These are phyloP conservation scores for Annona squamosa DNA, from an alignment of 164 flowering plant genomes.

Conservation along the genomic window DNA sequence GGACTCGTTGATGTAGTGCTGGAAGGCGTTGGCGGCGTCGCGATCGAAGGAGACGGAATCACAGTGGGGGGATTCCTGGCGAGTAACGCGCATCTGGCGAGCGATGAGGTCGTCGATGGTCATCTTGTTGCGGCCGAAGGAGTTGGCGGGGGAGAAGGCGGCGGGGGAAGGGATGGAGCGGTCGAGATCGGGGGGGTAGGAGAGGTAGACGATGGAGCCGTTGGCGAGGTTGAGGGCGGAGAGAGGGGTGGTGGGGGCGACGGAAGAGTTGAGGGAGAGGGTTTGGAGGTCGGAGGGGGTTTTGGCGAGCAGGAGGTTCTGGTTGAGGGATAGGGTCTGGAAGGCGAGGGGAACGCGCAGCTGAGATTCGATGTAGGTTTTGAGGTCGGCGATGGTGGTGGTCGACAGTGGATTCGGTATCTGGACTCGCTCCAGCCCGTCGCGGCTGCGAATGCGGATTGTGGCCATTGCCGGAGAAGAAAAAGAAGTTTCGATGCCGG, in stretches of 20 bases:
- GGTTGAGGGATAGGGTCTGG: conserved; percentile 75
- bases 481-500: not conserved
- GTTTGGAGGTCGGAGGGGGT: conserved; percentile 36
- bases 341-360: conserved; percentile 52
- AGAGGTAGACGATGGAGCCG: conserved; percentile 68
- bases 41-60: conserved; percentile 82
- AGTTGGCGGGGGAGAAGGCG: conserved; percentile 48
- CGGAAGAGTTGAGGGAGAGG: conserved; percentile 60
- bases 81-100: conserved; percentile 67
- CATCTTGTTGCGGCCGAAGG: conserved; percentile 87
- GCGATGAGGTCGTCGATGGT: conserved; percentile 93
- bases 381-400: conserved; percentile 52
- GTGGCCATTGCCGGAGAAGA: conserved; percentile 32
- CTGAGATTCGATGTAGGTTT: conserved; percentile 57
- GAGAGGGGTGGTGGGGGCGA: conserved; percentile 41
- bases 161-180: conserved; percentile 49
- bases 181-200: conserved; percentile 52
- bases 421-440: conserved; percentile 67
- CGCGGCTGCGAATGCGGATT: conserved; percentile 87
- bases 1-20: conserved; percentile 69
- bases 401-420: conserved; percentile 38
- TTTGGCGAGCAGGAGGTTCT: conserved; percentile 68
- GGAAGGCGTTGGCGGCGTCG: conserved; percentile 71
- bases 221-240: conserved; percentile 63
- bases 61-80: conserved; percentile 78